phyloP scores from a whole-genome alignment of 306 rosid genomes.

The Vigna trinervia region DNA sequence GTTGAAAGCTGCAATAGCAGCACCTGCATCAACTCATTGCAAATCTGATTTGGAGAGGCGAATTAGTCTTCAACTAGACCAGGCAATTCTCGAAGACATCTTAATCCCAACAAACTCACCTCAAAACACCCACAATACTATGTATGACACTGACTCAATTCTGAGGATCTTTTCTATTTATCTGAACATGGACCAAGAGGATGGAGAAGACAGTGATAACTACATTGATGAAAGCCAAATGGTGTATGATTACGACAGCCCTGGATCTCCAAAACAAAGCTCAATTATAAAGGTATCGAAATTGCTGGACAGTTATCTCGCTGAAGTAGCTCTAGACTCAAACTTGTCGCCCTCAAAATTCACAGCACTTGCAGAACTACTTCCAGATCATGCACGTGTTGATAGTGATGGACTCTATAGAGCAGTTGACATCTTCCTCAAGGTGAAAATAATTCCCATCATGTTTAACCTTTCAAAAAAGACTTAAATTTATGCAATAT shows the following conservation, averaged over 20 bases:
- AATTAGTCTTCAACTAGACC: conserved; percentile 92
- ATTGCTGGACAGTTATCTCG: conserved; percentile 80
- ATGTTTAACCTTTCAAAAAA: neutral
- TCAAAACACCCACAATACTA: conserved; percentile 61
- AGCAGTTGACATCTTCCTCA: conserved; percentile 93
- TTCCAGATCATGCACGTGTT: conserved; percentile 92
- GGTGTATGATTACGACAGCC: conserved; percentile 87
- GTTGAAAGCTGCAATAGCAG: conserved; percentile 82
- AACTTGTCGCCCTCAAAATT: conserved; percentile 80
- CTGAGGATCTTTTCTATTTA: conserved; percentile 84
- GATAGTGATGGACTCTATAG: conserved; percentile 89
- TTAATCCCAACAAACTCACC: conserved; percentile 77
- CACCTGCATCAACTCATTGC: conserved; percentile 73
- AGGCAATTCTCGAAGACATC: conserved; percentile 96
- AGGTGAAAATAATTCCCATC: conserved; percentile 56
- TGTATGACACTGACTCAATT: conserved; percentile 83
- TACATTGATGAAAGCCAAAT: conserved; percentile 82
- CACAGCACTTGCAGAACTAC: conserved; percentile 81
- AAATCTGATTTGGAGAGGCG: conserved; percentile 89
- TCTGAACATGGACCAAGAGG: conserved; percentile 89
- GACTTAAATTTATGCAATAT: neutral
- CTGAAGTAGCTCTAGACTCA: conserved; percentile 89
- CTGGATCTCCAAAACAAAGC: conserved; percentile 95
- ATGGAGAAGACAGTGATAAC: conserved; percentile 61
- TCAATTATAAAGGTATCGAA: conserved; percentile 92